Evolutionary conservation across 176 grass and related monocot genomes (phyloP).

Genomic region (Otatea glauca): DNA sequence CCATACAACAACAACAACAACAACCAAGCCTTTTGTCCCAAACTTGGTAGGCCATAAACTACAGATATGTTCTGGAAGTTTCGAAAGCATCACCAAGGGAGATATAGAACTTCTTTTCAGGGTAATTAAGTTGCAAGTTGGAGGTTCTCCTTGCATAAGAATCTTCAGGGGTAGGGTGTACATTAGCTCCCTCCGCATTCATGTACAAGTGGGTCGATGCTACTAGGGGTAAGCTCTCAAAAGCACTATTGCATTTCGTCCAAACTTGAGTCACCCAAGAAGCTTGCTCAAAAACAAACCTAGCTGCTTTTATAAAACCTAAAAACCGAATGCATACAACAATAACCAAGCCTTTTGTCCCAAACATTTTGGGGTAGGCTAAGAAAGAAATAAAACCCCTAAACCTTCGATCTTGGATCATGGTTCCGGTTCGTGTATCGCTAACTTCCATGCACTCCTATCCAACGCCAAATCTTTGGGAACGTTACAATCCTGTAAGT

Average conservation of each 20-base stretch:
- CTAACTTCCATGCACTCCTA: too few relatives aligned
- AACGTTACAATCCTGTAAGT: too few relatives aligned
- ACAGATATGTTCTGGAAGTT: conserved; percentile 6
- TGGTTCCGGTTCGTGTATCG: too few relatives aligned
- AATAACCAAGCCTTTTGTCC: too few relatives aligned
- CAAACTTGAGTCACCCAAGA: neutral
- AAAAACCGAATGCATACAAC: neutral
- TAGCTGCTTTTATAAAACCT: neutral
- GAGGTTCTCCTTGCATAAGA: neutral
- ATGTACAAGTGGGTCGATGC: neutral
- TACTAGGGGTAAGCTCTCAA: neutral
- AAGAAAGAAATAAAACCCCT: too few relatives aligned
- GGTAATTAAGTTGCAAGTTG: neutral
- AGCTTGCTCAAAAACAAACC: neutral
- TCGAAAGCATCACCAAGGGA: neutral
- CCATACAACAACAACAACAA: too few relatives aligned
- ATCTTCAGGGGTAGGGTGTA: neutral
- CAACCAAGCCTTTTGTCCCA: too few relatives aligned
- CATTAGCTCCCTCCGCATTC: neutral
- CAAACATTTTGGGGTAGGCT: too few relatives aligned
- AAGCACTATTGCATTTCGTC: conserved; percentile 8
- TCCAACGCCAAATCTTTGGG: too few relatives aligned
- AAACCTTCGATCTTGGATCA: too few relatives aligned
- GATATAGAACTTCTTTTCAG: neutral
- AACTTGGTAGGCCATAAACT: neutral